Base-by-base conservation (phyloP, 2,329 filamentous ascomycete species). In the Hymenoscyphus scutula region DNA sequence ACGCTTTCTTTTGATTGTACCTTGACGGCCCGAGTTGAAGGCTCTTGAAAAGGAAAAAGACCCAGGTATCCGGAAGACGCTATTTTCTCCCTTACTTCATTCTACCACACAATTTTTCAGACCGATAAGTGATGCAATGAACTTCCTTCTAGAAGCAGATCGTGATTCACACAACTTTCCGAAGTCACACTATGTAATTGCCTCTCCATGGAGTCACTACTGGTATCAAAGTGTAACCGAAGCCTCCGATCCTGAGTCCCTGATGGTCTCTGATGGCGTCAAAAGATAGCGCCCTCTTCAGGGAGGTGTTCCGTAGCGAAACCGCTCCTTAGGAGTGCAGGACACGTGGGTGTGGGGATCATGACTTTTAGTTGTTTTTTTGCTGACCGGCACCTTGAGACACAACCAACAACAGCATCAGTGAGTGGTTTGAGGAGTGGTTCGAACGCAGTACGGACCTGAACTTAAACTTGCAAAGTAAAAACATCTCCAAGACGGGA, bases 131-230 rank as follows among this genome's bases (percentile, higher is more conserved):
- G 45, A 51, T 51, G 45, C 45, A 51, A 48, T 37, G 41, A 48
- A 51, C 45, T 25, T 51, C n/a, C 45, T 51, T 51, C 45, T 51
- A 51, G 45, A 51, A 51, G 45, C 45, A 51, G 45, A 51, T 51
- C 19, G 23, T 10, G 45, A 51, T 51, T 51, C 45, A 51, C 45
- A 51, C 25, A 51, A 51, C 45, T 51, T 51, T 23, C 45, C 45
- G 45, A 23, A 11, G 45, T 51, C 45, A 23, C 45, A 51, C 19
- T 51, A 51, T 51, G 19, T 23, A 51, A 25, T 13, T 51, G 23
- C 10, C 19, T 13, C 19, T 51, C 23, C 45, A 51, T 51, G 27
- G 27, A 6, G 27, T 6, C 6, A 29, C n/a, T 29, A 29, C 27
- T 13, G n/a, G n/a, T n/a, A n/a, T 23, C 25, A 37, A 23, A 13